phyloP scores from a whole-genome alignment of 768 basidiomycete genomes.

The Naganishia randhawae region DNA sequence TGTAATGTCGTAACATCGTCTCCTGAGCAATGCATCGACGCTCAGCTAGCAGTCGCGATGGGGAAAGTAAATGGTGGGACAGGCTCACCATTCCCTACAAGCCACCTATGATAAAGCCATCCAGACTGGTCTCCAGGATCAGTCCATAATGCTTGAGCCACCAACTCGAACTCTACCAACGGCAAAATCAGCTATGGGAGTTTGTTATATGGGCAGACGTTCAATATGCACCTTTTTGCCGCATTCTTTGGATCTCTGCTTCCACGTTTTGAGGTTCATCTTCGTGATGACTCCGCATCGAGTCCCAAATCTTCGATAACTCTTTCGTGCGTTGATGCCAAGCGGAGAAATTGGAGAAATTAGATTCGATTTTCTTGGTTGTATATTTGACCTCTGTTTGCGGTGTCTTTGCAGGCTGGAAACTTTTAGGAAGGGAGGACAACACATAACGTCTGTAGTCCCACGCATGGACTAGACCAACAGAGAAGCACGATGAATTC shows the following conservation, averaged over 20 bases:
- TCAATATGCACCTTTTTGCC: constrained; percentile 62
- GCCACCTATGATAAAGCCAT: constrained; percentile 99
- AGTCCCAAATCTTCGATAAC: constrained; percentile 63
- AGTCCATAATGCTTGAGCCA: constrained; percentile 90
- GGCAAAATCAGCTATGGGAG: neutral
- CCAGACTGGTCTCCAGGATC: constrained; percentile 94
- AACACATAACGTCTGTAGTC: constrained; percentile 85
- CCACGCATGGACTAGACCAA: constrained; percentile 79
- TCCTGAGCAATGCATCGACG: constrained; percentile 53
- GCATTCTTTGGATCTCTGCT: constrained; percentile 56
- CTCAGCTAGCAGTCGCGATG: neutral
- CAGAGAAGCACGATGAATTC: neutral
- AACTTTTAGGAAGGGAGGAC: constrained; percentile 60
- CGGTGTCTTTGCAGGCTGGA: constrained; percentile 53
- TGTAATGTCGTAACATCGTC: constrained; percentile 60
- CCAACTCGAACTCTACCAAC: constrained; percentile 77
- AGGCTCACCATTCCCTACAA: constrained; percentile 69
- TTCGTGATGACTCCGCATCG: constrained; percentile 52
- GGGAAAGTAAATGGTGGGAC: neutral
- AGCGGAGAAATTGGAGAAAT: constrained; percentile 96
- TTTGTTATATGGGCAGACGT: neutral
- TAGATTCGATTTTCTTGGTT: constrained; percentile 80
- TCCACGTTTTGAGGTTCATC: neutral
- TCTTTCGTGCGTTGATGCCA: constrained; percentile 97
- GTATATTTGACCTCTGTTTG: constrained; percentile 81